These are phyloP conservation scores for Ophiocordyceps robertsii DNA, from an alignment of 2,329 filamentous ascomycete genomes.

Conservation along the genomic window DNA sequence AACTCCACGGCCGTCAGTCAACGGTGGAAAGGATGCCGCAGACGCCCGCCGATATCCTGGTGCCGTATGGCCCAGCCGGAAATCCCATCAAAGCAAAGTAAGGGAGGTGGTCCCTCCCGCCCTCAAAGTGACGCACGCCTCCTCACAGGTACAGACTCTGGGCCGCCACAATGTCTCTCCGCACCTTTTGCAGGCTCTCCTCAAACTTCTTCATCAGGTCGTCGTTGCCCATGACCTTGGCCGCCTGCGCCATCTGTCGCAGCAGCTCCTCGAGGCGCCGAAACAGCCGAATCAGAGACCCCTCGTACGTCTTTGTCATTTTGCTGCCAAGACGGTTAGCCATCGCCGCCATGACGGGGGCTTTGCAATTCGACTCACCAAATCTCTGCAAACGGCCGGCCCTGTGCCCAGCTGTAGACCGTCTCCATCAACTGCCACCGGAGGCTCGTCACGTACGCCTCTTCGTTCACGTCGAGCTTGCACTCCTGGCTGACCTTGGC, in stretches of 20 bases:
- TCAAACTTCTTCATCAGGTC: constrained; percentile 91
- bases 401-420: constrained; percentile 82
- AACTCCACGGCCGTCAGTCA: no score
- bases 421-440: constrained; percentile 98
- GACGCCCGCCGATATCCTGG: no score
- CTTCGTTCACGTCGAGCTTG: constrained; percentile 87
- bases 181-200: constrained; percentile 68
- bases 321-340: constrained; percentile 43
- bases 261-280: constrained; percentile 87
- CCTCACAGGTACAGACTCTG: constrained; percentile 75
- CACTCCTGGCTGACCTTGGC: constrained; percentile 92
- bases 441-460: constrained; percentile 80
- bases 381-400: constrained; percentile 80
- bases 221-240: constrained; percentile 96
- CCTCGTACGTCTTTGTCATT: constrained; percentile 99
- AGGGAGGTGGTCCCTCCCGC: no score
- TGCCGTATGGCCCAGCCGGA: no score
- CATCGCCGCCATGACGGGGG: background rate
- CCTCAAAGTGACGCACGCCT: no score
- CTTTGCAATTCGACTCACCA: constrained; percentile 54
- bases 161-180: constrained; percentile 86
- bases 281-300: constrained; percentile 91
- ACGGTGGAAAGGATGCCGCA: no score
- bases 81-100: no score
- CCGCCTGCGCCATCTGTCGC: constrained; percentile 86